Conservation (phyloP, 768 basidiomycete genomes). For the Rhizopogon sp. region DNA sequence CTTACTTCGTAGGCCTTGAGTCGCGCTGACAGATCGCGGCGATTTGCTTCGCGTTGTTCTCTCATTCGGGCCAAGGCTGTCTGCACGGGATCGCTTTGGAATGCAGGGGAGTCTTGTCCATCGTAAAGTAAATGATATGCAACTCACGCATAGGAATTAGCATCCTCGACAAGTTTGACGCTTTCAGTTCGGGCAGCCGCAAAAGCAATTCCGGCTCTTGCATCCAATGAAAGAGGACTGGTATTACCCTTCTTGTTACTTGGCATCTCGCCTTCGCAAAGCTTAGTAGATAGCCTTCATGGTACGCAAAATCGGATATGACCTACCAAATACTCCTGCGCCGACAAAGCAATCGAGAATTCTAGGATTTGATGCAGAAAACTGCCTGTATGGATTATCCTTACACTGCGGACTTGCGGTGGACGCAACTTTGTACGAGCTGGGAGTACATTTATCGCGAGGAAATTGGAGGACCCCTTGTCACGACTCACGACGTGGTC, state of each 20-base stretch:
- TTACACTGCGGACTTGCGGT: too few species aligned
- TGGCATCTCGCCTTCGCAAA: background rate
- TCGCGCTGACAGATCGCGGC: background rate
- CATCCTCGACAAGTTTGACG: slow-evolving; percentile 16
- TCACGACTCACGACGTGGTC: too few species aligned
- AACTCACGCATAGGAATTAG: slow-evolving; percentile 23
- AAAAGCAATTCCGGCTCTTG: slow-evolving; percentile 14
- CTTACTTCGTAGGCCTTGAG: background rate
- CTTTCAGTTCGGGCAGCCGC: slow-evolving; percentile 7
- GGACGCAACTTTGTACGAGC: too few species aligned
- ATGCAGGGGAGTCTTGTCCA: background rate
- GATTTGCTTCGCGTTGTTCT: slow-evolving; percentile 12
- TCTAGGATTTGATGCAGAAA: too few species aligned
- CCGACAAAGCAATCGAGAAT: too few species aligned
- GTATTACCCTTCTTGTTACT: background rate
- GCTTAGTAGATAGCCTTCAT: background rate
- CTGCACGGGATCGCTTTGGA: slow-evolving; percentile 16
- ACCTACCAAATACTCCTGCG: background rate
- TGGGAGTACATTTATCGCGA: too few species aligned
- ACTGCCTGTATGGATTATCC: too few species aligned
- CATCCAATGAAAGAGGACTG: slow-evolving; percentile 13
- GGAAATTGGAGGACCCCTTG: too few species aligned
- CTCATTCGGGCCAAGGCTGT: slow-evolving; percentile 17
- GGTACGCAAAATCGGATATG: background rate
- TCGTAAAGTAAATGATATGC: background rate